Base-by-base conservation (phyloP, 768 basidiomycete species). In the Trametes punicea region DNA sequence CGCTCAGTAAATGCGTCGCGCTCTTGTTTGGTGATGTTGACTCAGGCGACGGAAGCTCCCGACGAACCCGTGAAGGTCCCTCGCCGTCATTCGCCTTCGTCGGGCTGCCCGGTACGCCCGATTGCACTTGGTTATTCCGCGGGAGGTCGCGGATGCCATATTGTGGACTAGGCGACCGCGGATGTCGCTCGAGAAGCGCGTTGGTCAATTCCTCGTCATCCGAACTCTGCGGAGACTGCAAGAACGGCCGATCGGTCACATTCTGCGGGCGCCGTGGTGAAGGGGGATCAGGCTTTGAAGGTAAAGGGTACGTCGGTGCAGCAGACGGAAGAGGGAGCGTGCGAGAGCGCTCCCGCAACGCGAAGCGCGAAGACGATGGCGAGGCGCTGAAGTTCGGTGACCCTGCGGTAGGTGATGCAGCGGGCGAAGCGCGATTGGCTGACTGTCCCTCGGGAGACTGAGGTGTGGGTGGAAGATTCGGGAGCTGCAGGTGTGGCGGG, bases 81-180 rank as follows among this genome's bases (percentile, higher is more conserved):
- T 39, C 52, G 8, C 26, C 8, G 62, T 38, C 34, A 36, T 10
- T 8, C 47, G 60, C 15, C 48, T 36, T 23, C 59, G 57, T 3
- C 54, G 33, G 33, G 20, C 29, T 52, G 57, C 20, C 42, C 21
- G 25, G 26, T 42, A 42, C 18, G 27, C 53, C 47, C 8, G 30
- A 25, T 51, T 55, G 25, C 30, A 63, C 23, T 23, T 44, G 34
- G 33, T 34, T 49, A 61, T 47, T 63, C 23, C 67, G 71, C 21
- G 78, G 76, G 13, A 78, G 52, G 63, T 78, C 72, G n/a, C 74
- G 73, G 38, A 76, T 76, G 1, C 77, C 77, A 52, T 73, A 75
- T 59, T 70, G 67, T 4, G 78, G 76, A 13, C 57, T 59, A 3
- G 54, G 49, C 2, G 55, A 52, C 8, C 54, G 56, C 21, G 30